phyloP scores from a whole-genome alignment of 2,329 filamentous ascomycete genomes.

The Cladophialophora immunda region DNA sequence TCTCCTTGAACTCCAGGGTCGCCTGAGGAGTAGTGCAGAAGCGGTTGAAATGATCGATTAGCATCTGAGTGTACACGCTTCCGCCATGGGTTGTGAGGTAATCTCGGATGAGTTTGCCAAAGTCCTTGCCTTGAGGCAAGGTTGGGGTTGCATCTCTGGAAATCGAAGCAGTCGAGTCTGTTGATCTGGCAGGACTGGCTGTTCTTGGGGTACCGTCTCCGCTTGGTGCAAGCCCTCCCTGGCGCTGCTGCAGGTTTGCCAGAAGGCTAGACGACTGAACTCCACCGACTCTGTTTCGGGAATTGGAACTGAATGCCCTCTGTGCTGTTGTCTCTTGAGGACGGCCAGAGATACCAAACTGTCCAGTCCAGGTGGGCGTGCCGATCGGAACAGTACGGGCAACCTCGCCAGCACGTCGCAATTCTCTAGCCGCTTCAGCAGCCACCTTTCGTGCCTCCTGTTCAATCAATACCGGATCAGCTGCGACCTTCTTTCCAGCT shows the following conservation, averaged over 20 bases:
- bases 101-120: constrained; percentile 75
- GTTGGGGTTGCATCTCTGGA: constrained; percentile 44
- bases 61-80: constrained; percentile 79
- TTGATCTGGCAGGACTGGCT: constrained; percentile 39
- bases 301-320: constrained; percentile 51
- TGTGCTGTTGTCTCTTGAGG: constrained; percentile 64
- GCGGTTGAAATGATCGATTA: constrained; percentile 89
- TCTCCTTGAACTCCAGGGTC: constrained; percentile 81
- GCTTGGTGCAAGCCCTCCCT: constrained; percentile 49
- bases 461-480: constrained; percentile 80
- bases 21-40: constrained; percentile 75
- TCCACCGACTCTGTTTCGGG: constrained; percentile 39
- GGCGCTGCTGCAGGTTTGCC: constrained; percentile 65
- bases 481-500: constrained; percentile 69
- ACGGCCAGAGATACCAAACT: constrained; percentile 78
- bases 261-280: constrained; percentile 59
- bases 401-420: constrained; percentile 75
- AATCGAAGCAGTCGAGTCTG: constrained; percentile 30
- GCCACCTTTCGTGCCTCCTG: constrained; percentile 83
- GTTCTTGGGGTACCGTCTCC: constrained; percentile 33
- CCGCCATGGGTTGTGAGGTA: constrained; percentile 83
- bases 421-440: constrained; percentile 76
- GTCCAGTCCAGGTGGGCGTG: constrained; percentile 92
- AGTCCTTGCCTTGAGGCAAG: constrained; percentile 64
- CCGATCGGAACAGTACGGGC: constrained; percentile 79